phyloP scores from a whole-genome alignment of 2,329 filamentous ascomycete genomes.

The Colletotrichum zoysiae region DNA sequence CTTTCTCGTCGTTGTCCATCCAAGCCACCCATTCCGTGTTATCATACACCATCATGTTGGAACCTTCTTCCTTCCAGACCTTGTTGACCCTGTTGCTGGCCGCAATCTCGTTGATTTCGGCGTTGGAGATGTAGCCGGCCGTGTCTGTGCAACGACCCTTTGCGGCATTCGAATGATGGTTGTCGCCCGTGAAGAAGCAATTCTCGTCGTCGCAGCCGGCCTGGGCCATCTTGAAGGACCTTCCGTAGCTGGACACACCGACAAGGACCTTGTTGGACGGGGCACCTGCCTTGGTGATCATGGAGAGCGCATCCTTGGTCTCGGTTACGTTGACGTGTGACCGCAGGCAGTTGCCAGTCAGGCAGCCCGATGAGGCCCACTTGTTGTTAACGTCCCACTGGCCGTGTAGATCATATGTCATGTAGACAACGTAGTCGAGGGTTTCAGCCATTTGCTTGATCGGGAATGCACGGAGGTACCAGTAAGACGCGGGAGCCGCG shows the following conservation, averaged over 20 bases:
- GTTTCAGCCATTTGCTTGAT: constrained; percentile 48
- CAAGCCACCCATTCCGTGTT: constrained; percentile 52
- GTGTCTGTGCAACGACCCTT: constrained; percentile 49
- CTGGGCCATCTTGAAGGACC: constrained; percentile 51
- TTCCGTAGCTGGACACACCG: constrained; percentile 50
- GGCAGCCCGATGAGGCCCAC: constrained; percentile 46
- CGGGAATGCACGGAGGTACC: constrained; percentile 54
- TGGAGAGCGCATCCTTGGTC: constrained; percentile 50
- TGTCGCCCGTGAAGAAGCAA: constrained; percentile 46
- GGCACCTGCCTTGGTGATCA: constrained; percentile 53
- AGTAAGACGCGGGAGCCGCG: constrained; percentile 54
- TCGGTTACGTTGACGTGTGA: constrained; percentile 57
- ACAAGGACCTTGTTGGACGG: constrained; percentile 49
- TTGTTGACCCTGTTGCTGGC: background rate
- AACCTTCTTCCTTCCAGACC: background rate
- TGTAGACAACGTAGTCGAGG: constrained; percentile 53
- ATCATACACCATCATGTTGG: constrained; percentile 46
- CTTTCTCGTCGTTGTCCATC: constrained; percentile 47
- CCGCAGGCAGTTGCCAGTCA: constrained; percentile 51
- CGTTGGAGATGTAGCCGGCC: constrained; percentile 50
- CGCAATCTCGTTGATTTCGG: constrained; percentile 47
- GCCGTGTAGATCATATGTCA: constrained; percentile 54
- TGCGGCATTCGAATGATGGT: constrained; percentile 42
- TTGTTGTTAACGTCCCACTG: constrained; percentile 47
- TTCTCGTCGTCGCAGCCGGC: constrained; percentile 46